Evolutionary conservation across 2,329 filamentous ascomycete genomes (phyloP), one percentile per base, ranked within the genome.

Genomic region (Diaporthe citri): DNA sequence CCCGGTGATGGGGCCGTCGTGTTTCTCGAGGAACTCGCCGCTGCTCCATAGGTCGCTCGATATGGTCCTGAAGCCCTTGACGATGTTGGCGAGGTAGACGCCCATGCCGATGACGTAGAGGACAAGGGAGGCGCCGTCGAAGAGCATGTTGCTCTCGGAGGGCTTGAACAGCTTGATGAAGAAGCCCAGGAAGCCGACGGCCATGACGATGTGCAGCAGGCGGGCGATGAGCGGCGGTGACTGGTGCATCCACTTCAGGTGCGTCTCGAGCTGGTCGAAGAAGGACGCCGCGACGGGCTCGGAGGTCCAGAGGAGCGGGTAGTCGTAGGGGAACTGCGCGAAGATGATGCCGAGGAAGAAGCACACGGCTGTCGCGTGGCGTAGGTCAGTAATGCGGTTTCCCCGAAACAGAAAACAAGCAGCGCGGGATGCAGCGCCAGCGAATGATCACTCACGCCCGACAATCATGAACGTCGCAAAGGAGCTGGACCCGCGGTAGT

Each of bases 311-410:
- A 97, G 93, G 77, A 97, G 92, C 76, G 95, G 93, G 87, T 95
- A 97, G 88, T 97, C 97, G 88, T 98, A 99, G 76, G 97, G 96
- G 85, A 98, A 97, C 77, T 93, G 92, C 80, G 95, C 95, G 90
- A 98, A 99, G 85, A 99, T 93, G 84, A 98, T 95, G 80, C 97
- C 97, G 78, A 99, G 93, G 90, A 98, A 98, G 91, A 99, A 99
- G 85, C 95, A 98, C 78, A 94, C 95, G 78, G 94, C 94, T 96
- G 51, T 31, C 25, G 52, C 12, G 39, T 76, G 62, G 25, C 28
- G 51, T 39, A 74, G 60, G 78, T 75, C 59, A 76, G 51, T 34
- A 74, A 75, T n/a, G n/a, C n/a, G n/a, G n/a, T n/a, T n/a, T n/a
- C n/a, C n/a, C n/a, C n/a, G n/a, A n/a, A n/a, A n/a, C n/a, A n/a